Conservation (phyloP, 2,329 filamentous ascomycete species). For the Neoscytalidium dimidiatum region DNA sequence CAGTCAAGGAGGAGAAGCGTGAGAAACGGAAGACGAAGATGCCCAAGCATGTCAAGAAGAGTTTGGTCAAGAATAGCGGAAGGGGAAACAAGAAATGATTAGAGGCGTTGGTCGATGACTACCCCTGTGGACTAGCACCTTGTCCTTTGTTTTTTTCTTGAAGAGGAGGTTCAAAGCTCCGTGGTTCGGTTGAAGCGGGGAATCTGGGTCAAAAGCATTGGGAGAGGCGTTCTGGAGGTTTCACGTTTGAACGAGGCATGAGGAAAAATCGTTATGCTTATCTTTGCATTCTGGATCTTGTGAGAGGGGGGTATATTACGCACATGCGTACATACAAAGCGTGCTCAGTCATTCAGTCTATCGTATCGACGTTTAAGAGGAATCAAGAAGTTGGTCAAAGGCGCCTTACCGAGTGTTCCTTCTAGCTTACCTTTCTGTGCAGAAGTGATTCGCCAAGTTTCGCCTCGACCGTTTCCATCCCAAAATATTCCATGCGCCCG, state of each 20-base stretch:
- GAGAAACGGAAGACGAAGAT: constrained; percentile 95
- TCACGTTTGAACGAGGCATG: neutral
- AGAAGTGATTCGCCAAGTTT: neutral
- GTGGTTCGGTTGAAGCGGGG: neutral
- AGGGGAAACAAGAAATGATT: constrained; percentile 13
- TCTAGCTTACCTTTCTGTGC: neutral
- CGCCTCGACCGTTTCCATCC: neutral
- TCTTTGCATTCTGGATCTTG: neutral
- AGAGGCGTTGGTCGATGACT: too few relatives aligned
- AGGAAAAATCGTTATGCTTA: neutral
- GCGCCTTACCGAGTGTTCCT: neutral
- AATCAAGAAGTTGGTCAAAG: neutral
- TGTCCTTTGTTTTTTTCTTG: neutral
- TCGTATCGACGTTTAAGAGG: neutral
- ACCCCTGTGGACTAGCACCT: too few relatives aligned
- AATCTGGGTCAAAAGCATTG: neutral
- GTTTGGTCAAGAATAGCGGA: constrained; percentile 59
- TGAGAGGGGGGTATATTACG: neutral
- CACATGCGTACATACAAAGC: neutral
- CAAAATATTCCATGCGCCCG: neutral
- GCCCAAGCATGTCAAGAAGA: constrained; percentile 95
- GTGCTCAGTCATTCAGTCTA: constrained; percentile 1
- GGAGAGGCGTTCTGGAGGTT: neutral
- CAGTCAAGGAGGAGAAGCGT: constrained; percentile 92
- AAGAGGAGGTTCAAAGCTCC: neutral